A percentile compares a stretch with the other conserved stretches of the same genome.
These are phyloP conservation scores for Aspergillus hancockii DNA, from an alignment of 495 filamentous ascomycete genomes.

Conservation along the genomic window DNA sequence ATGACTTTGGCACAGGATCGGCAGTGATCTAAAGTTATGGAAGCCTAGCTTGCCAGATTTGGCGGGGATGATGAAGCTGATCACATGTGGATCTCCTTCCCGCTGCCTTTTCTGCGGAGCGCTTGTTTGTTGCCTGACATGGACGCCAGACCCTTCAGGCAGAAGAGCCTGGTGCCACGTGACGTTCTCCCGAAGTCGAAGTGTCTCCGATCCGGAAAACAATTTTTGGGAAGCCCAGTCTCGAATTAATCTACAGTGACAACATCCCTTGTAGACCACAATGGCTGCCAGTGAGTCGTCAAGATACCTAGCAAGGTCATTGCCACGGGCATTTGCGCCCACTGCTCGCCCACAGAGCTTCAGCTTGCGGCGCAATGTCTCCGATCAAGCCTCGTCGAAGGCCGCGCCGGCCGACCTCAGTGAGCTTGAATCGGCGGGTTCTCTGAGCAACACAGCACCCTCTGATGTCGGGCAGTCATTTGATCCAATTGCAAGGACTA, in stretches of 20 bases:
- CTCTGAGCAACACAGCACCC: constrained; percentile 28
- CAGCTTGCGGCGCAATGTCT: constrained; percentile 49
- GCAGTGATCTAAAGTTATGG: constrained; percentile 9
- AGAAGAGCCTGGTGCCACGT: constrained; percentile 11
- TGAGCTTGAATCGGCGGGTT: constrained; percentile 42
- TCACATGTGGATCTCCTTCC: constrained; percentile 20
- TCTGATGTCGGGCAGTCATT: constrained; percentile 44
- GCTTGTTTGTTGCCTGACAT: constrained; percentile 6
- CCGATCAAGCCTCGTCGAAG: constrained; percentile 40
- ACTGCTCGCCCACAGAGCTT: constrained; percentile 36
- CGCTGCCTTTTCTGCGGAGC: constrained; percentile 4
- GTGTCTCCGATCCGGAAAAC: constrained; percentile 28
- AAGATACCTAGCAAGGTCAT: constrained; percentile 44
- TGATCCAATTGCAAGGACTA: constrained; percentile 57
- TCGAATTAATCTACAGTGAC: constrained; percentile 19
- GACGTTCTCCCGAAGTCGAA: constrained; percentile 19
- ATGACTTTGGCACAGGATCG: constrained; percentile 18
- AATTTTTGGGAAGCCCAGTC: constrained; percentile 36
- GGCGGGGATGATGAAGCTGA: constrained; percentile 17
- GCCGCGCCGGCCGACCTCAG: constrained; percentile 33
- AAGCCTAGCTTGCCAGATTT: background rate
- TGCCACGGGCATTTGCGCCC: constrained; percentile 40
- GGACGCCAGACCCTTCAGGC: constrained; percentile 15
- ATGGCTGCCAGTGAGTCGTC: constrained; percentile 49
- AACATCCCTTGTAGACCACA: constrained; percentile 22